Percentiles rank a stretch among this genome's conserved stretches.
Conservation (phyloP, 2,329 filamentous ascomycete species). For the Uncinocarpus reesii region DNA sequence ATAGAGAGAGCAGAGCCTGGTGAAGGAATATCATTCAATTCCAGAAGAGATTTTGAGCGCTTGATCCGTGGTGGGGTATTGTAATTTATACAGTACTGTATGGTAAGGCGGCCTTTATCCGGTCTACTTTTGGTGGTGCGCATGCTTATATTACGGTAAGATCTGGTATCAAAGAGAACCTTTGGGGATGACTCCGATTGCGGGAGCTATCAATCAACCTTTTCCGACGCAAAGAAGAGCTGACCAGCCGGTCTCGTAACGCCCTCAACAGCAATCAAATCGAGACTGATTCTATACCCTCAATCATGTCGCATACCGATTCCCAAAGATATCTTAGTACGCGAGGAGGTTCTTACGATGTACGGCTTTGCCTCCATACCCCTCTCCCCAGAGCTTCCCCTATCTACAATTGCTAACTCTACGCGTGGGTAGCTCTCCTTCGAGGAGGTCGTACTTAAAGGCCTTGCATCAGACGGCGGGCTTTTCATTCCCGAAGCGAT, state of each 20-base stretch:
- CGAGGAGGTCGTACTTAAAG: constrained; percentile 82
- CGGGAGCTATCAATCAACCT: not conserved
- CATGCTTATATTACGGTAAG: not conserved
- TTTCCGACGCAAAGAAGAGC: not conserved
- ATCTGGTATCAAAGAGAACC: not conserved
- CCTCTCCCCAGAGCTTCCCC: not conserved
- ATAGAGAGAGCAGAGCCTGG: not conserved
- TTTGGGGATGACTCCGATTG: constrained; percentile 5
- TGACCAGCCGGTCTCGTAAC: not conserved
- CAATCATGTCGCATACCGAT: constrained; percentile 17
- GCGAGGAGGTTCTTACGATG: constrained; percentile 52
- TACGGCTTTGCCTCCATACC: constrained; percentile 29
- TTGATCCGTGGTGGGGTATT: not conserved
- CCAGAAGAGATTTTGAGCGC: not conserved
- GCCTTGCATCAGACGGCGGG: constrained; percentile 74
- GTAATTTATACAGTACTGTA: constrained; percentile 3
- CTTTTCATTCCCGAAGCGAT: constrained; percentile 82
- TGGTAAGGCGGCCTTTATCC: not conserved
- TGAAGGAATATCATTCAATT: not conserved
- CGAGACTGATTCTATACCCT: not conserved
- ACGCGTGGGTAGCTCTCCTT: constrained; percentile 52
- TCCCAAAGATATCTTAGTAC: constrained; percentile 55
- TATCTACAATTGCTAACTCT: not conserved
- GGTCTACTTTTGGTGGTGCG: not conserved
- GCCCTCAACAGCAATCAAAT: not conserved